Conservation (phyloP, 2,329 filamentous ascomycete species). For the Fusarium palustre region DNA sequence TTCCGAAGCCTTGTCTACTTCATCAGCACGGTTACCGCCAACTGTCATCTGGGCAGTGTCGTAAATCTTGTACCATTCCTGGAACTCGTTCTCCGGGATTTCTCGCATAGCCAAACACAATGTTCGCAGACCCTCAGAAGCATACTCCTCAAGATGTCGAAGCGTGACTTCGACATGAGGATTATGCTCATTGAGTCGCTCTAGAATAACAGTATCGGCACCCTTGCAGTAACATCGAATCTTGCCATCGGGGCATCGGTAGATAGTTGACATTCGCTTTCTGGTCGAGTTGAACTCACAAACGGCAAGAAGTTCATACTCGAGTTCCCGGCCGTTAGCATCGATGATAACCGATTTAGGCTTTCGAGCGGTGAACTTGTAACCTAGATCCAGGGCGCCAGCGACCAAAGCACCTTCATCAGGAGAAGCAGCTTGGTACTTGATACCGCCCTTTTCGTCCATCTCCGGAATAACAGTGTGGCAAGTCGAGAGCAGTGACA, state of each 20-base stretch:
- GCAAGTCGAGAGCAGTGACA: slow-evolving; percentile 87
- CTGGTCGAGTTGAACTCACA: slow-evolving; percentile 96
- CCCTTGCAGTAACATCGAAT: slow-evolving; percentile 95
- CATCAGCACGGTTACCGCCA: slow-evolving; percentile 89
- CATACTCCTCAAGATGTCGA: slow-evolving; percentile 97
- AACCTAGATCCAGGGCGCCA: slow-evolving; percentile 86
- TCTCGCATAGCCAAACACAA: slow-evolving; percentile 96
- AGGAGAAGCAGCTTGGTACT: slow-evolving; percentile 97
- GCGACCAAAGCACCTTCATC: slow-evolving; percentile 98
- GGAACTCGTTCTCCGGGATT: slow-evolving; percentile 87
- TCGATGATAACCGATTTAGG: slow-evolving; percentile 88
- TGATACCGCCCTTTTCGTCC: slow-evolving; percentile 84
- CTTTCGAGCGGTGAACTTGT: slow-evolving; percentile 90
- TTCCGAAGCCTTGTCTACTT: slow-evolving; percentile 96
- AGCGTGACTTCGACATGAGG: slow-evolving; percentile 90
- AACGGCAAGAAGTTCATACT: slow-evolving; percentile 95
- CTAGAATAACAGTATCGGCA: slow-evolving; percentile 96
- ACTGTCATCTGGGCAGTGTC: slow-evolving; percentile 91
- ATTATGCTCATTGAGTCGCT: slow-evolving; percentile 85
- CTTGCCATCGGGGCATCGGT: slow-evolving; percentile 95
- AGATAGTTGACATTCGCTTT: slow-evolving; percentile 98
- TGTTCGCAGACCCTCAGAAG: slow-evolving; percentile 93
- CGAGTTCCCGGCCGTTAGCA: slow-evolving; percentile 75
- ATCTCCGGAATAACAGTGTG: slow-evolving; percentile 97
- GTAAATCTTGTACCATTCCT: slow-evolving; percentile 87